Conservation (phyloP, 805 yeast species). For the Candida germanica region DNA sequence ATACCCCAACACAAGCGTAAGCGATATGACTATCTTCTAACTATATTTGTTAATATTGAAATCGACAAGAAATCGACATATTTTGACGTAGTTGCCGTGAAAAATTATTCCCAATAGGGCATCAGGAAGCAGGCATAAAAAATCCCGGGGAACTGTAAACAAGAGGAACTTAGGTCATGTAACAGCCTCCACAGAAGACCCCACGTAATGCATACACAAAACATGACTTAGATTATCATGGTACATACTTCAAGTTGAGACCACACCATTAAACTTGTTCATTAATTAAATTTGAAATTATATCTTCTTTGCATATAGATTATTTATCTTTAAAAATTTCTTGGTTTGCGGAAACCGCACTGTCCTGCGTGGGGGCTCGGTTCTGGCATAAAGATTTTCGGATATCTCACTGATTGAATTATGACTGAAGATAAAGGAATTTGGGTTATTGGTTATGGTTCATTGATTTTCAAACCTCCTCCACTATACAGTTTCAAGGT, state of each 20-base stretch:
- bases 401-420: neutral
- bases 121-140: too few species aligned
- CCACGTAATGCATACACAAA: too few species aligned
- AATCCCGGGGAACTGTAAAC: too few species aligned
- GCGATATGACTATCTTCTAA: conserved; percentile 73
- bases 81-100: too few species aligned
- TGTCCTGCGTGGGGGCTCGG: too few species aligned
- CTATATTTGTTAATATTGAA: conserved; percentile 18
- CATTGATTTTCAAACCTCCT: conserved; percentile 87
- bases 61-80: conserved; percentile 1
- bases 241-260: conserved; percentile 33
- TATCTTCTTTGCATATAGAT: neutral
- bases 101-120: too few species aligned
- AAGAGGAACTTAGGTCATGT: too few species aligned
- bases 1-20: conserved; percentile 83
- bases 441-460: conserved; percentile 92
- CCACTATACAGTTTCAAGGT: conserved; percentile 59
- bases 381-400: too few species aligned
- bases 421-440: conserved; percentile 29
- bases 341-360: too few species aligned
- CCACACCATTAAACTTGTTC: conserved; percentile 22
- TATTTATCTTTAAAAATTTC: conserved; percentile 1
- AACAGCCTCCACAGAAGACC: too few species aligned
- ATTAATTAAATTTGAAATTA: neutral
- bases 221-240: too few species aligned